These are phyloP conservation scores for Aspergillus cristatus DNA, from an alignment of 495 filamentous ascomycete genomes.

Conservation along the genomic window DNA sequence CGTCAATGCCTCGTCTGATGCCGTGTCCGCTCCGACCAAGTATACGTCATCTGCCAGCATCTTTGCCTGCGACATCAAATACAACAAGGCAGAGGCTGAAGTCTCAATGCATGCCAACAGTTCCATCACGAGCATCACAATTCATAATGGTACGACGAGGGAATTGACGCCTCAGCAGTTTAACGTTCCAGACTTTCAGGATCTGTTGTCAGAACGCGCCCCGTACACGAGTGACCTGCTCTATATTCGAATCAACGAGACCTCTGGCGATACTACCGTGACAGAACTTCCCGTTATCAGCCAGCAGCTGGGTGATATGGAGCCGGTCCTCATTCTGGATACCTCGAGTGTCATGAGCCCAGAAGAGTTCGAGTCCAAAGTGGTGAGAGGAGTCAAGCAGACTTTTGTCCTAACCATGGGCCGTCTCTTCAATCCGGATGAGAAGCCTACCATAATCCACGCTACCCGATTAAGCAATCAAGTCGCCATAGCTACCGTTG, in stretches of 20 bases:
- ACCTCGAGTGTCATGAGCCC: slow-evolving; percentile 24
- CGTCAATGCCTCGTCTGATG: slow-evolving; percentile 19
- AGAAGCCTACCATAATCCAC: slow-evolving; percentile 12
- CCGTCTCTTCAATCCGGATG: slow-evolving; percentile 28
- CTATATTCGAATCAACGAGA: slow-evolving; percentile 24
- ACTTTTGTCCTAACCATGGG: slow-evolving; percentile 28
- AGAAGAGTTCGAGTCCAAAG: slow-evolving; percentile 21
- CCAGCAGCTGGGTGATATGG: slow-evolving; percentile 25
- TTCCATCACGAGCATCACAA: slow-evolving; percentile 22
- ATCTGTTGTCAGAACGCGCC: slow-evolving; percentile 24
- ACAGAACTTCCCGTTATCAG: slow-evolving; percentile 31
- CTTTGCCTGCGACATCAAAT: slow-evolving; percentile 30
- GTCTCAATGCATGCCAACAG: slow-evolving; percentile 34
- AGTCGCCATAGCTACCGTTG: slow-evolving; percentile 28
- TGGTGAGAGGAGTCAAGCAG: slow-evolving; percentile 24
- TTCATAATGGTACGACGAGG: slow-evolving; percentile 12
- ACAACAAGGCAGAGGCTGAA: slow-evolving; percentile 22
- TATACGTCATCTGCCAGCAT: slow-evolving; percentile 22
- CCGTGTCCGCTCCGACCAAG: slow-evolving; percentile 2
- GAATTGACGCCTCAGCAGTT: slow-evolving; percentile 17
- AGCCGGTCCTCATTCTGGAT: slow-evolving; percentile 26
- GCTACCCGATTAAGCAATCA: slow-evolving; percentile 16
- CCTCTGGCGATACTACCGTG: slow-evolving; percentile 19
- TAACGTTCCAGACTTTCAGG: slow-evolving; percentile 29
- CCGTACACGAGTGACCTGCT: slow-evolving; percentile 33